Base-by-base conservation (phyloP, 2,329 filamentous ascomycete genomes). In the Neofusicoccum parvum region DNA sequence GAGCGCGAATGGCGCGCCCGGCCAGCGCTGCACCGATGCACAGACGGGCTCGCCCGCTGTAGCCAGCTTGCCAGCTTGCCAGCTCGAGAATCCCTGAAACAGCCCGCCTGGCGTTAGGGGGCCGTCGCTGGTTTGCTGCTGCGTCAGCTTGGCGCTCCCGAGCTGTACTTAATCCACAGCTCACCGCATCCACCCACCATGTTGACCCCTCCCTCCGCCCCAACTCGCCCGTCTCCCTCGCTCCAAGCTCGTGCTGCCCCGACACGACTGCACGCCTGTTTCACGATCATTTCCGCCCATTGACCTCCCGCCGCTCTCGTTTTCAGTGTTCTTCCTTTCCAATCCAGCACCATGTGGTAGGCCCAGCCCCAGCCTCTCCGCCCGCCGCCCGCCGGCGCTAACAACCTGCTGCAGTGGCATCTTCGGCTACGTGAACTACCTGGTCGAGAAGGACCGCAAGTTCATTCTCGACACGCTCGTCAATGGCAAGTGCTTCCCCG, bases 401-500 rank as follows among this genome's bases (percentile, higher is more conserved):
- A 62, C 56, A 36, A 15, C 32, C 27, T 62, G 45, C 54, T 63
- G 53, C 71, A 94, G 92, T 89, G 92, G 92, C 81, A 96, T 95
- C 82, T 96, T 98, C 84, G 94, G 94, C 75, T 98, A 98, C 87
- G 92, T 98, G 85, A 98, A 98, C 86, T 98, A 98, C 83, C 85
- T 98, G 80, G 93, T 98, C 79, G 95, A 98, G 87, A 97, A 96
- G 88, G 94, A 98, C 85, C 89, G 95, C 80, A 94, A 92, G 82
- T 96, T 91, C 83, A 96, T 98, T 80, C 87, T 98, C 78, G 90
- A 97, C 79, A 98, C 94, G 69, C 87, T 99, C 73, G 91, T 97
- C 80, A 97, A 98, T 85, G 94, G 93, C 93, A 82, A 81, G 89
- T 83, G 37, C 69, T 68, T 65, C 68, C 17, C 54, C 63, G 53